Evolutionary conservation across 768 basidiomycete species (phyloP), one percentile per base, ranked within the genome.

Genomic region (Termitomyces titanicus): DNA sequence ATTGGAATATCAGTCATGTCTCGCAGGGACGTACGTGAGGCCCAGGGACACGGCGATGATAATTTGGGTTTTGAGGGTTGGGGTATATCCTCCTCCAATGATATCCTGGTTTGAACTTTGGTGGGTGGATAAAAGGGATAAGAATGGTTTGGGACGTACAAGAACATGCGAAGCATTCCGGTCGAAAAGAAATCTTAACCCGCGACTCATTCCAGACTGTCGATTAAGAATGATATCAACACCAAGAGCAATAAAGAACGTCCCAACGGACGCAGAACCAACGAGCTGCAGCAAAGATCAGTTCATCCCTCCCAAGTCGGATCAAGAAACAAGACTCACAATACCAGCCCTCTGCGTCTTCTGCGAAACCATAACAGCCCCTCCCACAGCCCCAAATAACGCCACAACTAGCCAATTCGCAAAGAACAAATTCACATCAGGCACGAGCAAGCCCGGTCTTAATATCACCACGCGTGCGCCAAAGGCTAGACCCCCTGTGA

Each of bases 161-260:
- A 75, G 70, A 49, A 72, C 65, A 68, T 88, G 86, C 25, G 79
- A 75, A 10, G 72, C 62, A 60, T 88, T 88, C 42, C 80, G 73
- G 63, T 88, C 87, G 56, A 87, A 77, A 13, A 88, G 73, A 61
- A 76, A 80, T 20, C 87, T 77, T 29, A 88, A 72, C 2, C 86
- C 86, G 20, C 78, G 70, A 60, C 85, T 84, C 75, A 86, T 77
- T 5, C 86, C 87, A 5, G 70, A 67, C 62, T 88, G 85, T 59
- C 76, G 71, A 56, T 85, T 75, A 47, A 85, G 51, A 45, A 77
- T 64, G 4, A 88, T 72, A 66, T 88, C 86, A 11, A 81, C 62
- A 20, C 78, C 85, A 9, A 88, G 74, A 27, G 64, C 76, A 13
- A 73, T 69, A 24, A 88, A 67, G 65, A 88, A 88, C 9, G 85